These are phyloP conservation scores for Hypoxylon intermedium DNA, from an alignment of 495 filamentous ascomycete genomes.

Conservation along the genomic window DNA sequence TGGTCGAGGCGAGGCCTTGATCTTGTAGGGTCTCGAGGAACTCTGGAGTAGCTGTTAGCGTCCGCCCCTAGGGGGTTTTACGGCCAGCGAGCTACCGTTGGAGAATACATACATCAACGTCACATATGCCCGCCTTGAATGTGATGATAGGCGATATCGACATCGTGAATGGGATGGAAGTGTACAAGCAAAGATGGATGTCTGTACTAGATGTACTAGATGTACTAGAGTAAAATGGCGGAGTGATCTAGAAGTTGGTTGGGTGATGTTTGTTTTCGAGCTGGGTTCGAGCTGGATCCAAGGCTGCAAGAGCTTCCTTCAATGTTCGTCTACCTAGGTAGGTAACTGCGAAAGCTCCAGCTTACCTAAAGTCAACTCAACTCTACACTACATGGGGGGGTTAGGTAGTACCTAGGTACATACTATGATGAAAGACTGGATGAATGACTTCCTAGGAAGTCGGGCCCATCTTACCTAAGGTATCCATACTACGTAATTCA, in stretches of 20 bases:
- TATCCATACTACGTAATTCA: too few relatives aligned
- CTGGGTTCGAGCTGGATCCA: conserved; percentile 8
- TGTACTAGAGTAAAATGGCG: background rate
- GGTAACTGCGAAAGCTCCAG: conserved; percentile 4
- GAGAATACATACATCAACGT: conserved; percentile 72
- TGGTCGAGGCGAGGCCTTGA: conserved; percentile 71
- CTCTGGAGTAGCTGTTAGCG: conserved; percentile 54
- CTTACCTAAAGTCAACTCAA: too few relatives aligned
- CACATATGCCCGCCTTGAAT: conserved; percentile 95
- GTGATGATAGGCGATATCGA: conserved; percentile 86
- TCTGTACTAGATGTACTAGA: background rate
- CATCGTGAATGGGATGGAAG: conserved; percentile 57
- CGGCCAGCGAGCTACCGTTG: too few relatives aligned
- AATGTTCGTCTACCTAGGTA: conserved; percentile 31
- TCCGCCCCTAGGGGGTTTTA: too few relatives aligned
- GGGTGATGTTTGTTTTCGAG: background rate
- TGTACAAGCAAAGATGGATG: background rate
- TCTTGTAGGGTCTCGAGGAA: conserved; percentile 65
- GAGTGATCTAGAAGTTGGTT: background rate
- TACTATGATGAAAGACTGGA: too few relatives aligned
- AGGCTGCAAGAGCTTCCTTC: conserved; percentile 46
- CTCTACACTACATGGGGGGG: too few relatives aligned
- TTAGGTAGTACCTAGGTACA: too few relatives aligned
- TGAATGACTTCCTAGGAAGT: too few relatives aligned
- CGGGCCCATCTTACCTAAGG: too few relatives aligned